Evolutionary conservation across 192 early-diverging fungal genomes (phyloP), one percentile per base, ranked within the genome.

Genomic region (Mortierella antarctica): DNA sequence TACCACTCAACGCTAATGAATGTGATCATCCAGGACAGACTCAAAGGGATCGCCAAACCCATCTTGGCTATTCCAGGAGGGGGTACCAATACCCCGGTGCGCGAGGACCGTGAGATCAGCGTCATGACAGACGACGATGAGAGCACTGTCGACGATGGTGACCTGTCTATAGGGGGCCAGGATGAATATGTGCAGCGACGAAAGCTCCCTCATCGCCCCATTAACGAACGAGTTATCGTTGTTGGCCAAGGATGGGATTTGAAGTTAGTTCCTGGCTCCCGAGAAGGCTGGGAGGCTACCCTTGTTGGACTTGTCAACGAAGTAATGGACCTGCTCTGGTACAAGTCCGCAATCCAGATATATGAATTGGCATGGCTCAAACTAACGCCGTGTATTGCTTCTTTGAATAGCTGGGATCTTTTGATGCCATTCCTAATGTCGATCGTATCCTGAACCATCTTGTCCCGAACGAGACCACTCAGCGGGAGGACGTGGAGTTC

Each of bases 291-390:
- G 88, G 84, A 85, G 51, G 65, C 72, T 8, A 67, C 73, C 12
- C 51, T 89, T 15, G 82, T 87, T 40, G 88, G 88, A n/a, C 84
- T 83, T 42, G 50, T 89, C 20, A 85, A 89, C 49, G 84, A 89
- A 68, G 82, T 87, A 76, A 31, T 31, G 31, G 31, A 31, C 3
- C 3, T 31, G 31, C 31, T 31, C 17, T 23, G 17, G 10, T 56
- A 11, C 54, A 23, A 23, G 5, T 56, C 1, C 31, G 18, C n/a
- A 23, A 9, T 56, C 54, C 13, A 23, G 54, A 23, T 31, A 31
- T 3, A 31, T 1, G 31, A 23, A 12, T 13, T 8, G 6, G 17
- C 20, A 56, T 23, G 3, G 4, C 39, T 41, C 40, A 21, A 2
- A 20, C 7, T 47, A 53, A 40, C 45, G 9, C 23, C 20, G 17